Evolutionary conservation across 495 filamentous ascomycete genomes (phyloP).

Genomic region (Neurospora sp.): DNA sequence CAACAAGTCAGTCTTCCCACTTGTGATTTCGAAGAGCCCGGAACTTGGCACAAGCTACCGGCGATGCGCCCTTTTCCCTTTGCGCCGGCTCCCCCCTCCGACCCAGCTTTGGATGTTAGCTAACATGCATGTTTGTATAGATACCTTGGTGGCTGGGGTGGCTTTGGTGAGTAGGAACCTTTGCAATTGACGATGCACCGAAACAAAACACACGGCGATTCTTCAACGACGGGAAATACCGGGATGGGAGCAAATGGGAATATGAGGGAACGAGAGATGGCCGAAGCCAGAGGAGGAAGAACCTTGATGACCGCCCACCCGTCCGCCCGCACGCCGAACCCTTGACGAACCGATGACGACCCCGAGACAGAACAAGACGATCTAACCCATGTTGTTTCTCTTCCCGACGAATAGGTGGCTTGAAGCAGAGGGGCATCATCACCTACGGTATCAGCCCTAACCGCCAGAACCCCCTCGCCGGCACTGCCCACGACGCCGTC

Average conservation of each 20-base stretch:
- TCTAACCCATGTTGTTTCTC: conserved; percentile 5
- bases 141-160: conserved; percentile 78
- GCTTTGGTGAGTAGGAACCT: conserved; percentile 54
- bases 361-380: neutral
- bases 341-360: neutral
- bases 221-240: neutral
- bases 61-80: conserved; percentile 4
- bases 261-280: neutral
- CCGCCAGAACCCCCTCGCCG: conserved; percentile 47
- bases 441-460: conserved; percentile 41
- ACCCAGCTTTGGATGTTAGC: conserved; percentile 3
- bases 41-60: conserved; percentile 2
- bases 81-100: conserved; percentile 2
- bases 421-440: conserved; percentile 48
- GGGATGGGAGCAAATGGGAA: neutral
- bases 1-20: conserved; percentile 53
- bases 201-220: neutral
- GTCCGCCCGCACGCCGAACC: neutral
- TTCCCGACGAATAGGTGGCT: conserved; percentile 25
- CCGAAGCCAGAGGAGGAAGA: neutral
- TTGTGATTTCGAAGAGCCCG: neutral
- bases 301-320: neutral
- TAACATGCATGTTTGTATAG: conserved; percentile 40
- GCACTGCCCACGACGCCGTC: conserved; percentile 43
- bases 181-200: neutral